phyloP scores from a whole-genome alignment of 1,139 yeast genomes.

The Hyphopichia wangnamkhiaoensis region DNA sequence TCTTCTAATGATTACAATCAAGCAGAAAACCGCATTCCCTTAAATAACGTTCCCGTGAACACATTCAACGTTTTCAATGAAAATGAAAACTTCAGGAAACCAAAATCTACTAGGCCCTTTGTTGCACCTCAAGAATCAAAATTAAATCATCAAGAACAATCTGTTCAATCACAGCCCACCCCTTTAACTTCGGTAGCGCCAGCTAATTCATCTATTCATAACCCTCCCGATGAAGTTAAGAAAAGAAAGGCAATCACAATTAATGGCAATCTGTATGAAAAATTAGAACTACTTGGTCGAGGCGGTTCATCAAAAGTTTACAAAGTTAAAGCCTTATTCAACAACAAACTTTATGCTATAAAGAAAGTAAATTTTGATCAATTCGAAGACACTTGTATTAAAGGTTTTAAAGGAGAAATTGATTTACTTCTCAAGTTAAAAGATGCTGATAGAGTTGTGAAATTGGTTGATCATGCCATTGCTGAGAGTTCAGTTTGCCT shows the following conservation, averaged over 20 bases:
- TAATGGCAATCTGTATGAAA: constrained; percentile 69
- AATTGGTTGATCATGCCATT: constrained; percentile 71
- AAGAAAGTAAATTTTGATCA: constrained; percentile 82
- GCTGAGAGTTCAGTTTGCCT: constrained; percentile 63
- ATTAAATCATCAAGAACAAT: constrained; percentile 16
- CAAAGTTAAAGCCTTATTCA: constrained; percentile 61
- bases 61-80: constrained; percentile 11
- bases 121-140: constrained; percentile 5
- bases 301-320: constrained; percentile 96
- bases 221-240: constrained; percentile 15
- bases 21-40: constrained; percentile 8
- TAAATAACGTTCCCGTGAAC: constrained; percentile 17
- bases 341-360: constrained; percentile 68
- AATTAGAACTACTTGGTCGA: constrained; percentile 77
- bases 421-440: constrained; percentile 64
- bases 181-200: no score
- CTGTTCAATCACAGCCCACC: constrained; percentile 8
- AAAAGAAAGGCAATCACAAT: constrained; percentile 35
- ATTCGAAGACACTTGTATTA: constrained; percentile 70
- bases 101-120: constrained; percentile 17
- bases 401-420: constrained; percentile 89
- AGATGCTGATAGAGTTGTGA: constrained; percentile 73
- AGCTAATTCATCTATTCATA: not conserved
- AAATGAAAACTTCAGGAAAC: constrained; percentile 24
- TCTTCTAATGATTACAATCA: not conserved